These are phyloP conservation scores for Trichoderma sp. DNA, from an alignment of 2,329 filamentous ascomycete genomes.

Conservation along the genomic window DNA sequence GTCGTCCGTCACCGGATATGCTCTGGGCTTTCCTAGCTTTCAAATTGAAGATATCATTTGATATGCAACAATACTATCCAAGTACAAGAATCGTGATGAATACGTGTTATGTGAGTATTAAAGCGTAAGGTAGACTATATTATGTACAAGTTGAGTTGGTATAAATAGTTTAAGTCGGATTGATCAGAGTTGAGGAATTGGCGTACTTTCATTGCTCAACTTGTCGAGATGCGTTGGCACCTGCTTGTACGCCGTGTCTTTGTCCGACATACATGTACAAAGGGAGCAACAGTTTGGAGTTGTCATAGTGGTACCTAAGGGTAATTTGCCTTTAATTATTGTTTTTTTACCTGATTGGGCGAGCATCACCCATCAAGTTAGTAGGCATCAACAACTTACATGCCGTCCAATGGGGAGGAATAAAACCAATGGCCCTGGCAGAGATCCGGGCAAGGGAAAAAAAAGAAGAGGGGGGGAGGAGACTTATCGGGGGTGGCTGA, in stretches of 20 bases:
- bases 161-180: background rate
- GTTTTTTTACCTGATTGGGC: background rate
- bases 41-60: slow-evolving; percentile 11
- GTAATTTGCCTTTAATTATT: too few species aligned
- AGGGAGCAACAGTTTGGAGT: background rate
- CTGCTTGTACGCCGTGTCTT: background rate
- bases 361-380: background rate
- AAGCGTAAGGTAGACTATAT: background rate
- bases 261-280: background rate
- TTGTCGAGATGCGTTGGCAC: background rate
- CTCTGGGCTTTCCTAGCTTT: slow-evolving; percentile 17
- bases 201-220: background rate
- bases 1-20: slow-evolving; percentile 43
- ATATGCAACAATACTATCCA: background rate
- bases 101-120: background rate
- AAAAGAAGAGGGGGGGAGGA: background rate
- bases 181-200: background rate
- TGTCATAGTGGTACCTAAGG: background rate
- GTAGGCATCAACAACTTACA: background rate
- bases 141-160: background rate
- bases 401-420: slow-evolving; percentile 9
- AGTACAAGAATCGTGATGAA: background rate
- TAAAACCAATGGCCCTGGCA: background rate
- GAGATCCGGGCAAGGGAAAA: background rate
- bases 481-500: background rate